A percentile compares a stretch with the other conserved stretches of the same genome.
phyloP scores from a whole-genome alignment of 345 rosid species.

The Combretum micranthum region DNA sequence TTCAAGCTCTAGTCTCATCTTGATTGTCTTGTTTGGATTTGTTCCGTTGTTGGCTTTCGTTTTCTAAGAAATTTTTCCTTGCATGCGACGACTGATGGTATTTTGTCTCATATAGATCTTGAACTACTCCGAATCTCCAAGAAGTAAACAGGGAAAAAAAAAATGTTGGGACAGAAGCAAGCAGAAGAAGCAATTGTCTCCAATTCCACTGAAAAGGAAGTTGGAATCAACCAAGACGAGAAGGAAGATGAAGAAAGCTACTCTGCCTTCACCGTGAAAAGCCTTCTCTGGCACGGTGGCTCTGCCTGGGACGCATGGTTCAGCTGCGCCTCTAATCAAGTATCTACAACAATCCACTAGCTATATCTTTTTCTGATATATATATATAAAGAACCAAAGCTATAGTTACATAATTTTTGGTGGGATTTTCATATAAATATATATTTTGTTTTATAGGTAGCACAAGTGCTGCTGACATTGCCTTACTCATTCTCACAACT shows the following conservation, averaged over 20 bases:
- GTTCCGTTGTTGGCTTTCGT: constrained; percentile 1
- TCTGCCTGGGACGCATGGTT: constrained; percentile 99
- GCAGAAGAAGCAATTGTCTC: constrained; percentile 22
- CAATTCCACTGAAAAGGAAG: constrained; percentile 3
- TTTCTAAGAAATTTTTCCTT: background rate
- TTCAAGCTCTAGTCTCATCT: background rate
- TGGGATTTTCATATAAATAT: too few species aligned
- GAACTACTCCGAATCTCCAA: too few species aligned
- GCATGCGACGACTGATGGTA: constrained; percentile 1
- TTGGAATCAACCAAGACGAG: constrained; percentile 7
- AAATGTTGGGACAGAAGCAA: constrained; percentile 14
- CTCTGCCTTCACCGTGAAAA: constrained; percentile 51
- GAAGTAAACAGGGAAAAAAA: constrained; percentile 3
- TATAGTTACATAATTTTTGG: background rate
- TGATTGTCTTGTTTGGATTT: background rate
- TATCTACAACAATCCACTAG: constrained; percentile 9
- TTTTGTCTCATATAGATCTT: constrained; percentile 1
- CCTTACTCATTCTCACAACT: constrained; percentile 98
- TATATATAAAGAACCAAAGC: background rate
- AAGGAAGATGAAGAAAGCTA: constrained; percentile 29
- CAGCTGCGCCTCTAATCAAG: constrained; percentile 98
- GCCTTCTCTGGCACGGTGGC: constrained; percentile 94
- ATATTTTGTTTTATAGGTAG: constrained; percentile 48
- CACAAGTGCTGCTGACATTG: constrained; percentile 86
- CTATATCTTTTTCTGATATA: background rate